phyloP scores from a whole-genome alignment of 306 rosid genomes.

The Trifolium repens region DNA sequence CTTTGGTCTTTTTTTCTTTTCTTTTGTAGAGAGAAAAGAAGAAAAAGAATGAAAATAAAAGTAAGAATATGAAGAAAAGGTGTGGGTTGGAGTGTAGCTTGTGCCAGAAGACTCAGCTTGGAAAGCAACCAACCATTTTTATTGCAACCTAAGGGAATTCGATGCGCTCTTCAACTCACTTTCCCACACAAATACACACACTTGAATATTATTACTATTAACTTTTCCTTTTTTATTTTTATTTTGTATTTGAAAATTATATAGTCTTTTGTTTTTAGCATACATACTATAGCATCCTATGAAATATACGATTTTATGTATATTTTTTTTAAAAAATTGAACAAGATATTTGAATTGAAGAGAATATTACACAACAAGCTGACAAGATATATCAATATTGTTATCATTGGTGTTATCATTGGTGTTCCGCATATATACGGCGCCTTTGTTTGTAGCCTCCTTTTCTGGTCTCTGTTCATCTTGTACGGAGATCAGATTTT shows the following conservation, averaged over 20 bases:
- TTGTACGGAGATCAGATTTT: too few relatives aligned
- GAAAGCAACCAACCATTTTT: slow-evolving; percentile 85
- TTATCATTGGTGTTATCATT: too few relatives aligned
- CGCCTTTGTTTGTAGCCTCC: too few relatives aligned
- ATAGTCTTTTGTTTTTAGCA: slow-evolving; percentile 33
- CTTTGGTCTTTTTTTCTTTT: slow-evolving; percentile 1
- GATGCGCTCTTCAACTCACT: slow-evolving; percentile 60
- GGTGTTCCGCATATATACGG: too few relatives aligned
- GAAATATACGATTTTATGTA: not conserved
- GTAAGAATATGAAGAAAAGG: slow-evolving; percentile 79
- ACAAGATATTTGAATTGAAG: not conserved
- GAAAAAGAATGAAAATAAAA: slow-evolving; percentile 21
- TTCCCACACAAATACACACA: slow-evolving; percentile 24
- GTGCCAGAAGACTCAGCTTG: slow-evolving; percentile 57
- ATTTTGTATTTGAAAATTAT: slow-evolving; percentile 31
- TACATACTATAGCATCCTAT: slow-evolving; percentile 26
- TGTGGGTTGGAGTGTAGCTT: slow-evolving; percentile 80
- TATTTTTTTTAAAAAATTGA: slow-evolving; percentile 1
- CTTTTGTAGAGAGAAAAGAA: slow-evolving; percentile 12
- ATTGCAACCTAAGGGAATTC: slow-evolving; percentile 67
- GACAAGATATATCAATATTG: too few relatives aligned
- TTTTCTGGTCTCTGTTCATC: too few relatives aligned
- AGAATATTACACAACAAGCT: not conserved
- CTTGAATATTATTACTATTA: slow-evolving; percentile 19
- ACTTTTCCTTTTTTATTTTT: slow-evolving; percentile 5